A percentile compares a stretch with the other conserved stretches of the same genome.
phyloP scores from a whole-genome alignment of 2,329 filamentous ascomycete genomes.

The Westerdykella ornata region DNA sequence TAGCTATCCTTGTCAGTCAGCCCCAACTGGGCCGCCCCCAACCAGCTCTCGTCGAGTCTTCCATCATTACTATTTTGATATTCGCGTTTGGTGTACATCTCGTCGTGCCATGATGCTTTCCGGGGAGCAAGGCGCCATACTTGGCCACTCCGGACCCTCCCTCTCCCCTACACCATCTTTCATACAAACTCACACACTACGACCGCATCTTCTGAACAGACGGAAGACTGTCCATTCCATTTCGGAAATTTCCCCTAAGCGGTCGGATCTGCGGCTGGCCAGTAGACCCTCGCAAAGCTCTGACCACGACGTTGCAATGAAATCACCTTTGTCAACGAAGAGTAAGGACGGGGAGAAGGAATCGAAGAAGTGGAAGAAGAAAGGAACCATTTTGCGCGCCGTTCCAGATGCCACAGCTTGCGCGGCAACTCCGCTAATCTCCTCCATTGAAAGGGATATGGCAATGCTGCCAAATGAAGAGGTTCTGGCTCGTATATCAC shows the following conservation, averaged over 20 bases:
- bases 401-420: conserved; percentile 25
- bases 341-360: not conserved
- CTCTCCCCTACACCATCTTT: not conserved
- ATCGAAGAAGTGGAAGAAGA: conserved; percentile 13
- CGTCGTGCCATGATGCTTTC: not conserved
- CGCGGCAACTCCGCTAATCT: conserved; percentile 17
- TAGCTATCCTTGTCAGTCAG: not conserved
- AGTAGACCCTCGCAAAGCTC: not conserved
- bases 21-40: too few relatives aligned
- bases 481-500: conserved; percentile 28
- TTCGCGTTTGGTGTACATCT: not conserved
- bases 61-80: not conserved
- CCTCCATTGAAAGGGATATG: conserved; percentile 23
- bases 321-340: not conserved
- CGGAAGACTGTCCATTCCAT: not conserved
- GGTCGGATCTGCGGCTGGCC: not conserved
- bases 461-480: conserved; percentile 38
- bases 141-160: not conserved
- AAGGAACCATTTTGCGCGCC: conserved; percentile 31
- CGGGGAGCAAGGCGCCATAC: not conserved
- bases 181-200: not conserved
- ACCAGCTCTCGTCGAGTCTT: not conserved
- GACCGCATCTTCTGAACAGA: not conserved
- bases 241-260: not conserved
- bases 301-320: not conserved